Evolutionary conservation across 805 yeast genomes (phyloP).

Genomic region (Candida insectorum): DNA sequence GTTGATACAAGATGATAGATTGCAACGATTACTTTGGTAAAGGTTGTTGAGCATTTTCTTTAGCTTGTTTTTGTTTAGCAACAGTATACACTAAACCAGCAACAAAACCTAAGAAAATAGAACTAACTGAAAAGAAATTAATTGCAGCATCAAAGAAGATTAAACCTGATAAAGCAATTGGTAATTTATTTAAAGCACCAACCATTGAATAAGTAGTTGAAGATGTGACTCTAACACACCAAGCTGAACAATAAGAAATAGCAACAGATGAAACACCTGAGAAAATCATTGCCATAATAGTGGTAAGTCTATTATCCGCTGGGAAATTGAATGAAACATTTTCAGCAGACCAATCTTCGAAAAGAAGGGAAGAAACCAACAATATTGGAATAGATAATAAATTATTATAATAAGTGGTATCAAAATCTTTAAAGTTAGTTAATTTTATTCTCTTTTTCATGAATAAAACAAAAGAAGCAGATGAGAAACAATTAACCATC

Average conservation of each 20-base stretch:
- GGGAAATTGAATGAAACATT: slow-evolving; percentile 82
- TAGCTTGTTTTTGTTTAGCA: slow-evolving; percentile 88
- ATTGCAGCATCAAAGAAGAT: slow-evolving; percentile 93
- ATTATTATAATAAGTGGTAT: slow-evolving; percentile 98
- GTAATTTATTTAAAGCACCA: slow-evolving; percentile 97
- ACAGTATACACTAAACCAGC: slow-evolving; percentile 96
- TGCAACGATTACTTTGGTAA: too few relatives aligned
- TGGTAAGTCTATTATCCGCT: slow-evolving; percentile 58
- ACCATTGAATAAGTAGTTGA: slow-evolving; percentile 99
- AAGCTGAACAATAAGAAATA: slow-evolving; percentile 97
- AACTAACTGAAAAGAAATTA: slow-evolving; percentile 86
- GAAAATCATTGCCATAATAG: slow-evolving; percentile 78
- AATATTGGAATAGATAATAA: slow-evolving; percentile 89
- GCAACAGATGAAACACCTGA: slow-evolving; percentile 95
- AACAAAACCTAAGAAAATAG: slow-evolving; percentile 88
- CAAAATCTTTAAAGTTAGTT: slow-evolving; percentile 94
- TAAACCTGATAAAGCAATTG: slow-evolving; percentile 93
- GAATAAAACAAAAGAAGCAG: slow-evolving; percentile 88
- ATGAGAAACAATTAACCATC: slow-evolving; percentile 89
- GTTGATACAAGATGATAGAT: too few relatives aligned
- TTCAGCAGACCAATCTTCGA: slow-evolving; percentile 91
- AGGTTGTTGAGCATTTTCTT: slow-evolving; percentile 31
- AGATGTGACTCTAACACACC: slow-evolving; percentile 99
- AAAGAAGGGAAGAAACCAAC: slow-evolving; percentile 64
- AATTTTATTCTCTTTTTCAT: slow-evolving; percentile 98